phyloP scores from a whole-genome alignment of 345 rosid genomes.

The Leavenworthia alabamica region DNA sequence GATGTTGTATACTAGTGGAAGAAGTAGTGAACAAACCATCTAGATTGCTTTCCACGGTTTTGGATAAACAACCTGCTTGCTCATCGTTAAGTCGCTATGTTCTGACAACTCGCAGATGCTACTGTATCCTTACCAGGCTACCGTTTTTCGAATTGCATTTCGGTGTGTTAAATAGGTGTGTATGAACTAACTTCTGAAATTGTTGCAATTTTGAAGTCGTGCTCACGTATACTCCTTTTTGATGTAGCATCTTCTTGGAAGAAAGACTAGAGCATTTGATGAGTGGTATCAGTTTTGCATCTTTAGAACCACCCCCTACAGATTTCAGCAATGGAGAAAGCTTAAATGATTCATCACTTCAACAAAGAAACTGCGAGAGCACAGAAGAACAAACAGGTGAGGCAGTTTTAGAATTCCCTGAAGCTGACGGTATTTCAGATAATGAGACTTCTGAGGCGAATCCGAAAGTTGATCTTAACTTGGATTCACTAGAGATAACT shows the following conservation, averaged over 20 bases:
- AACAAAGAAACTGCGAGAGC: conserved; percentile 30
- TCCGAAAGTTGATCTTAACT: conserved; percentile 34
- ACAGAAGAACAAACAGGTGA: conserved; percentile 24
- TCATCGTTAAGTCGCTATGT: conserved; percentile 62
- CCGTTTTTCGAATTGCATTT: conserved; percentile 93
- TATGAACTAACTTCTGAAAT: neutral
- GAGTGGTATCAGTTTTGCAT: conserved; percentile 48
- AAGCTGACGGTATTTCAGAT: conserved; percentile 31
- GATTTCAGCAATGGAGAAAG: conserved; percentile 31
- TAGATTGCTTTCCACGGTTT: conserved; percentile 76
- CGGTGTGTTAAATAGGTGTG: conserved; percentile 74
- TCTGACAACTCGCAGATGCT: conserved; percentile 87
- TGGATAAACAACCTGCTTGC: conserved; percentile 52
- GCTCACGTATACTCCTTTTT: conserved; percentile 23
- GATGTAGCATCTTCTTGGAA: conserved; percentile 70
- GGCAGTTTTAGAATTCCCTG: conserved; percentile 33
- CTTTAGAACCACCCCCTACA: conserved; percentile 40
- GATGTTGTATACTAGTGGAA: conserved; percentile 85
- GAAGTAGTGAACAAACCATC: conserved; percentile 90
- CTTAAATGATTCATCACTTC: conserved; percentile 24
- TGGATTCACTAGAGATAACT: conserved; percentile 26
- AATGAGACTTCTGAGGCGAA: conserved; percentile 29
- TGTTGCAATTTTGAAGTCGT: neutral
- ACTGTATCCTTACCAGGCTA: conserved; percentile 90
- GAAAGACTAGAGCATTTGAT: conserved; percentile 85